Base-by-base conservation (phyloP, 352 stramenopile species). In the Peronospora destructor region DNA sequence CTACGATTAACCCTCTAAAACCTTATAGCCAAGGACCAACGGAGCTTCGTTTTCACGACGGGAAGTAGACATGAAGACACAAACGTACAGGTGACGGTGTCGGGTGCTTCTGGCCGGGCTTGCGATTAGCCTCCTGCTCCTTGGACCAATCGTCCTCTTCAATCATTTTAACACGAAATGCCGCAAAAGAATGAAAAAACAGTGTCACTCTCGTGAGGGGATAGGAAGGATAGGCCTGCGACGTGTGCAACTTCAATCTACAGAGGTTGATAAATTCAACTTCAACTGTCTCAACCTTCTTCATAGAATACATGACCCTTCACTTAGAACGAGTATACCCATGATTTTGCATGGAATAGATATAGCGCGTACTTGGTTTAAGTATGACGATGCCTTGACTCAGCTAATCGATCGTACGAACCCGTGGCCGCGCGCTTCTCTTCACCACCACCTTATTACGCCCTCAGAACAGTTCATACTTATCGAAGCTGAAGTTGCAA, bases 101-200 rank as follows among this genome's bases (percentile, higher is more conserved):
- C 46, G 83, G 83, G 64, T 93, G 78, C 65, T 93, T 93, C 64
- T 93, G 83, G 2, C 83, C 83, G 6, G 83, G 83, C 64, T 93
- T 93, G 39, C 83, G 79, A 70, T 93, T 93, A 35, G 77, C 83
- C 58, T 93, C 83, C 53, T 82, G 83, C 71, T 93, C 83, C 63
- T 93, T 93, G 5, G 83, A 91, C 83, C 83, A 93, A 35, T 93
- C 83, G 34, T 93, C 83, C 35, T 90, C 82, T 37, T 87, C 78
- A 45, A 84, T 85, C 78, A 87, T 86, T 50, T 23, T 42, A 11
- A 17, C 33, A 3, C 10, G 4, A 37, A 19, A 19, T 37, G 33
- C 33, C 0, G 1, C 1, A 19, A 6, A 19, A 37, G 12, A 37
- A 37, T 17, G 33, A 37, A 37, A 37, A 19, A 19, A 19, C 10